Evolutionary conservation across 108 stramenopile species (phyloP), one percentile per base, ranked within the genome.

Genomic region (Pseudonitzschia multiseries): DNA sequence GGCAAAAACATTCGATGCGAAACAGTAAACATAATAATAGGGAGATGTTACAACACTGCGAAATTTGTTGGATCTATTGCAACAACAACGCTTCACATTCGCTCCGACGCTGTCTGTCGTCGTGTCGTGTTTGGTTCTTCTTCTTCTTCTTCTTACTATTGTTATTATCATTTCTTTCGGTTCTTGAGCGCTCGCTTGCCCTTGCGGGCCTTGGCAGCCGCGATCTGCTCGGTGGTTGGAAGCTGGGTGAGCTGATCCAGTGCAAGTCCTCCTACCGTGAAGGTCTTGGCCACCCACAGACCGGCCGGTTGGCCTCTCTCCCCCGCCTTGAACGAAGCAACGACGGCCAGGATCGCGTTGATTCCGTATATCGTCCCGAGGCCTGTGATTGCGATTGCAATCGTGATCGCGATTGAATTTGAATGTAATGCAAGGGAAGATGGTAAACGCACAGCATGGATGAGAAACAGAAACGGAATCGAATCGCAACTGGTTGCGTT

Each of bases 211-310:
- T 74, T 70, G 18, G 64, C 67, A 51, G 76, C 71, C 76, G 75
- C 77, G 52, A 78, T 24, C 75, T 89, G 80, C 72, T 84, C 85
- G 28, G 84, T 68, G 13, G 90, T 92, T 1, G 93, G 93, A 24
- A 95, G 72, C 64, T 91, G 90, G 54, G 87, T 88, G 69, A 95
- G 69, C 72, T 95, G 93, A 77, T 95, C 93, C 51, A 79, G 89
- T n/a, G 93, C 91, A 18, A 95, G 77, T 18, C 93, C 93, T 21
- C 93, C 93, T 15, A 92, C 91, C 1, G 90, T 77, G 70, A 92
- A 87, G 13, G 86, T 88, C 61, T 95, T 95, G 28, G 79, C 84
- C n/a, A 75, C 77, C 91, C 91, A 95, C 21, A 95, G 56, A 1
- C 62, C 17, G 13, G 73, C 59, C 5, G 90, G 78, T 74, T 95